These are phyloP conservation scores for Eucalyptus pumila DNA, from an alignment of 345 rosid genomes.

Conservation along the genomic window DNA sequence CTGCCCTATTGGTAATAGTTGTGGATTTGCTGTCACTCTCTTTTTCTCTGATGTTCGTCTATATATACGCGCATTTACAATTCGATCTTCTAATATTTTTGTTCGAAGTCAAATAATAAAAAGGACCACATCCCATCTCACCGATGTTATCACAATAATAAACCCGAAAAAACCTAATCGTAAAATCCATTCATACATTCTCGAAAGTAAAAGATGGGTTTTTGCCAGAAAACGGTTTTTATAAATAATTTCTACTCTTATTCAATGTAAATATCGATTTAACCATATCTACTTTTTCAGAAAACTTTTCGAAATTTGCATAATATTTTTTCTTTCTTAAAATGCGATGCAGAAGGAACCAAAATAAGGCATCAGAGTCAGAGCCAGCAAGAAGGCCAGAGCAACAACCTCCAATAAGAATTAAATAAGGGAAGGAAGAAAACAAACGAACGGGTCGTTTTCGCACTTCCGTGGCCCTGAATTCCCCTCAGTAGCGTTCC, in stretches of 20 bases:
- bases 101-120: not conserved
- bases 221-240: not conserved
- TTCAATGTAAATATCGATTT: not conserved
- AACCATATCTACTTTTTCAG: not conserved
- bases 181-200: not conserved
- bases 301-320: not conserved
- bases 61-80: not conserved
- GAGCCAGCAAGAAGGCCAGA: not conserved
- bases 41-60: not conserved
- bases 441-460: conserved; percentile 5
- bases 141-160: not conserved
- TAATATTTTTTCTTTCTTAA: not conserved
- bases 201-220: not conserved
- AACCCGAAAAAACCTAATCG: not conserved
- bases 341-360: not conserved
- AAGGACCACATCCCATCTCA: not conserved
- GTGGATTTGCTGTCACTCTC: not conserved
- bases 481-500: not conserved
- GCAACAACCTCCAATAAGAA: not conserved
- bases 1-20: not conserved
- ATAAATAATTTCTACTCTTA: not conserved
- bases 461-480: conserved; percentile 2
- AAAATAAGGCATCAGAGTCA: not conserved
- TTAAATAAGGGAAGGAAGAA: not conserved
- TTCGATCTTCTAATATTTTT: not conserved